Evolutionary conservation across 2,329 filamentous ascomycete genomes (phyloP), one percentile per base, ranked within the genome.

Genomic region (Cladosporium sp.): DNA sequence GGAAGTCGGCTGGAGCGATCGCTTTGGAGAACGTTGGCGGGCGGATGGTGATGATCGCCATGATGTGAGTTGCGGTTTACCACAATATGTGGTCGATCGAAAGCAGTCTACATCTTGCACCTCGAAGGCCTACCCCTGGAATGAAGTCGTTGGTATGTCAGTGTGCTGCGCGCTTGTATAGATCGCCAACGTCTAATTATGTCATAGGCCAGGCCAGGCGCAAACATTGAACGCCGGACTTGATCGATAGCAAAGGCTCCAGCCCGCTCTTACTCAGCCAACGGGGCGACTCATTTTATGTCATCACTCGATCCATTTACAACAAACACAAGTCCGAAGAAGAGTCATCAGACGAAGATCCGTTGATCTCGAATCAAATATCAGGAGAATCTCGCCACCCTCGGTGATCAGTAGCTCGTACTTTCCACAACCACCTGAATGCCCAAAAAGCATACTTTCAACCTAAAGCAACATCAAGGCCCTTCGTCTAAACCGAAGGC

Each of bases 401-500:
- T 3, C 10, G 24, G 19, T 22, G 19, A 9, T 1, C 10, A 4
- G n/a, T 20, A 20, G 19, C 39, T 19, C 12, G 17, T 4, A 49
- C 17, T 10, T 36, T 50, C 12, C 47, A 34, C 39, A 28, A 39
- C 45, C 37, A 51, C 15, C 52, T 55, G 52, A 45, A 80, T 80
- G 77, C 77, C 77, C 64, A 79, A 78, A 70, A 78, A 78, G 66
- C 73, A 75, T 60, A 68, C 70, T 15, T 73, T 71, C 40, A 69
- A 70, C 58, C 74, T 77, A 62, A 72, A 72, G 55, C 70, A 73
- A 59, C 66, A 73, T 40, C 71, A 75, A 64, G 73, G 73, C 34
- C 53, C 58, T 13, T 63, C 60, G 42, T 63, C 64, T 73, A 60
- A 69, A 70, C 2, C 71, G 69, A 61, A 62, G 67, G 36, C 63